Evolutionary conservation across 2,329 filamentous ascomycete species (phyloP), one percentile per base, ranked within the genome.

Genomic region (Lecanoromycetidae sp.): DNA sequence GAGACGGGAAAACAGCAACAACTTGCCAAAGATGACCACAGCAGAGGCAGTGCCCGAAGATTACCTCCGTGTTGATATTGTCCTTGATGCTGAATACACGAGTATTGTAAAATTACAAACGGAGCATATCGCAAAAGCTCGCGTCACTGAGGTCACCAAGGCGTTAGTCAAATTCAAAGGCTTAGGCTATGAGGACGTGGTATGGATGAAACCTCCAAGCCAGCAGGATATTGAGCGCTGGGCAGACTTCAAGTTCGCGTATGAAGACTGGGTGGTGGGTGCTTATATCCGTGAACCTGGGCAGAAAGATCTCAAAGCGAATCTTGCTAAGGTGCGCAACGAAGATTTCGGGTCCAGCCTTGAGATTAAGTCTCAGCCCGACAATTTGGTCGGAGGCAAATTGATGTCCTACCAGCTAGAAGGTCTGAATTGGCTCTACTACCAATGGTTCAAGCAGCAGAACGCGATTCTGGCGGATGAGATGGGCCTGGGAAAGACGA

Each of bases 401-500:
- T 70, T 96, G 49, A 96, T 96, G 88, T 77, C 79, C 27, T 96
- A 98, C 58, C 91, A 98, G 61, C 67, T 93, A 36, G 85, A 95
- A 50, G 91, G 91, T 17, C 70, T 95, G 43, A 95, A 96, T 58
- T 98, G 91, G 88, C 75, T 98, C 2, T 81, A 94, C 50, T 88
- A 84, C 61, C 91, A 91, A 60, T 96, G 86, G 71, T 84, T 87
- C 57, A 72, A 76, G 42, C 74, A 80, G 55, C 80, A 84, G 59
- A 96, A 91, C 58, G 84, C 87, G 23, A 90, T 96, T 49, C 75
- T 96, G 5, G 91, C 91, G 0, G 91, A 98, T 60, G 91, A 98
- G 61, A 98, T 98, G 91, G 91, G 91, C 33, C 76, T 98, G 2
- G 91, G 91, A 26, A 98, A 98, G 68, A 98, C 91, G 0, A 86